These are phyloP conservation scores for Plantago elongata DNA, from an alignment of 257 asterid genomes.

Conservation along the genomic window DNA sequence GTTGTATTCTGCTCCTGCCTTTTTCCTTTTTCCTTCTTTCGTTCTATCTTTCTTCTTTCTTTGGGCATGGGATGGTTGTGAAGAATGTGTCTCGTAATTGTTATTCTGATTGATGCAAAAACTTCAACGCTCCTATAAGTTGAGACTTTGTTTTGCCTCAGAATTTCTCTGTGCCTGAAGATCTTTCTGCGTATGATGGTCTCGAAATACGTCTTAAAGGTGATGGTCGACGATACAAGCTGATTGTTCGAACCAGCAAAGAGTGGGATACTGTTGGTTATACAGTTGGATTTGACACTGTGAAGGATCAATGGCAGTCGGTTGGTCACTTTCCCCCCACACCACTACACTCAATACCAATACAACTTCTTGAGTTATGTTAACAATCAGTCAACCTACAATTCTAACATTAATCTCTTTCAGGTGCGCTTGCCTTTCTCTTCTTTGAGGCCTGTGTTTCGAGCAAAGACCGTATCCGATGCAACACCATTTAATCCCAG, in stretches of 20 bases:
- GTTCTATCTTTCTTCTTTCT: no score
- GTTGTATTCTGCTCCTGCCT: no score
- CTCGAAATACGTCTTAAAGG: conserved; percentile 80
- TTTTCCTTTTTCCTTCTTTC: no score
- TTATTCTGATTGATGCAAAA: conserved; percentile 3
- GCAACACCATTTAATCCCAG: conserved; percentile 81
- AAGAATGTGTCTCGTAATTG: background rate
- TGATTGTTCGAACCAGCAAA: conserved; percentile 74
- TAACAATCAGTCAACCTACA: no score
- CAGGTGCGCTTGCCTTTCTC: conserved; percentile 83
- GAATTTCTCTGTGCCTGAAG: conserved; percentile 81
- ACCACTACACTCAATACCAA: background rate
- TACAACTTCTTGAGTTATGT: no score
- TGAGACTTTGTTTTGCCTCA: conserved; percentile 25
- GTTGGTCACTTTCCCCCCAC: conserved; percentile 33
- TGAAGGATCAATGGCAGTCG: conserved; percentile 85
- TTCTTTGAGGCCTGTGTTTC: conserved; percentile 82
- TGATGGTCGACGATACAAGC: conserved; percentile 83
- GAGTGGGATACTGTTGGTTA: conserved; percentile 97
- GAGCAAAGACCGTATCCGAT: conserved; percentile 81
- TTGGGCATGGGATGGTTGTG: background rate
- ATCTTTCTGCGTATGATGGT: conserved; percentile 94
- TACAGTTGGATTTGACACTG: conserved; percentile 69
- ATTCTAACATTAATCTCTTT: conserved; percentile 14
- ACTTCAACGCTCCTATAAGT: background rate